Conservation (phyloP, 495 filamentous ascomycete species). For the Penicillium mononematosum region DNA sequence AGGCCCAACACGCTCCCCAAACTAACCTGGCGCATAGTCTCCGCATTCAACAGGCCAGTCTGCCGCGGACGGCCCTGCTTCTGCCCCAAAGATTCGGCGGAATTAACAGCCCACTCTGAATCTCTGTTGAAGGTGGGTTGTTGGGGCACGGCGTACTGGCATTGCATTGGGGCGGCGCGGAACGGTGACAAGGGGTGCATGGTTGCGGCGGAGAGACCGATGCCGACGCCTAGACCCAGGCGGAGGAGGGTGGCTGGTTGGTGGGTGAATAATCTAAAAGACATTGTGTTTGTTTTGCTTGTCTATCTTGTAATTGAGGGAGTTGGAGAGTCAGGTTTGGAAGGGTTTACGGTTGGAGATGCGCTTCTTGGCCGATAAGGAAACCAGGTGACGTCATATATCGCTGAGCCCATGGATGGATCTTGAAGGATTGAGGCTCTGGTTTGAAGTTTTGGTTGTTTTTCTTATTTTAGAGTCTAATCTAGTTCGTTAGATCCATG, state of each 20-base stretch:
- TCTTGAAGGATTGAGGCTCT: neutral
- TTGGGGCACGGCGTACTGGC: slow-evolving; percentile 37
- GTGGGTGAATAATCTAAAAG: slow-evolving; percentile 32
- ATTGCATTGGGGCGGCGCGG: slow-evolving; percentile 40
- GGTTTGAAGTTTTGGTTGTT: neutral
- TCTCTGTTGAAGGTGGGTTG: slow-evolving; percentile 21
- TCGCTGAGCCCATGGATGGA: neutral
- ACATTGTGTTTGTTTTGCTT: slow-evolving; percentile 21
- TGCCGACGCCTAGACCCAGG: slow-evolving; percentile 43
- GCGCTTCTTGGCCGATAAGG: neutral
- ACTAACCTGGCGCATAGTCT: slow-evolving; percentile 65
- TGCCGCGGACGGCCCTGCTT: slow-evolving; percentile 28
- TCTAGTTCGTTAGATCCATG: neutral
- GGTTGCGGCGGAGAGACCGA: slow-evolving; percentile 34
- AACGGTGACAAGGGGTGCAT: slow-evolving; percentile 40
- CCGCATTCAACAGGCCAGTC: slow-evolving; percentile 37
- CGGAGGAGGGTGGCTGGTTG: slow-evolving; percentile 34
- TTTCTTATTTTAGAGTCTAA: neutral
- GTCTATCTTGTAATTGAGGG: neutral
- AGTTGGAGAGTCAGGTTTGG: slow-evolving; percentile 1
- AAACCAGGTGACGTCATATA: neutral
- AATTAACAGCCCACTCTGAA: slow-evolving; percentile 29
- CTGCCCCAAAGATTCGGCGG: slow-evolving; percentile 21
- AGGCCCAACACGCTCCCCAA: slow-evolving; percentile 69
- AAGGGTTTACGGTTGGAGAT: neutral